Evolutionary conservation across 352 stramenopile genomes (phyloP), one percentile per base, ranked within the genome.

Genomic region (Pythium aquatile): DNA sequence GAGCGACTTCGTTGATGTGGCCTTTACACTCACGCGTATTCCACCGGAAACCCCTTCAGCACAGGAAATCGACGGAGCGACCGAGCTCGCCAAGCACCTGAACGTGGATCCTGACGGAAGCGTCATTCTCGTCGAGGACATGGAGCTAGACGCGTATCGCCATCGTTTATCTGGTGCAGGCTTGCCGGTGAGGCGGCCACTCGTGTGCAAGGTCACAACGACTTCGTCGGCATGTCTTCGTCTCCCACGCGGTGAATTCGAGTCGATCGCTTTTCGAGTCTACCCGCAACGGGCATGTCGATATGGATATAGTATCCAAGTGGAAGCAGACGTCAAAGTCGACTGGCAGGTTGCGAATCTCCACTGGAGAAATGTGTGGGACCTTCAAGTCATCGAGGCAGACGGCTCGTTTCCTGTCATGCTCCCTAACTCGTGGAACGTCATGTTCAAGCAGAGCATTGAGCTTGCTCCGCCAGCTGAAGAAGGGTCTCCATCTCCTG

Each of bases 391-490:
- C 6, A 64, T 81, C 28, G 77, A 85, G 37, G 70, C 64, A 13
- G 75, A 85, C 11, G 80, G 82, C 7, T 51, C 55, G 5, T 87
- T 82, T 47, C 75, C 75, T 1, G 70, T 79, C 5, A 65, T 90
- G 66, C 65, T 78, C 7, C 61, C 77, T 0, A 44, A 61, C 1
- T 76, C 75, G 13, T 91, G 81, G 81, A 85, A 85, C 37, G 65
- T 88, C 32, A 32, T 91, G 20, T 81, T 88, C 66, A 90, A 90
- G 48, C 72, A 88, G 35, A 77, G 33, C 2, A 75, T 90, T 53
- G 73, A 85, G 51, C 65, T 88, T 11, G 30, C 60, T 4, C 28
- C 32, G n/a, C 48, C 46, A 37, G 11, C 37, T 6, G n/a, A 54
- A 17, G 17, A 63, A 5, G 20, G 29, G 35, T 37, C 53, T 4